phyloP scores from a whole-genome alignment of 2,329 filamentous ascomycete genomes.

The Fusarium sp. region DNA sequence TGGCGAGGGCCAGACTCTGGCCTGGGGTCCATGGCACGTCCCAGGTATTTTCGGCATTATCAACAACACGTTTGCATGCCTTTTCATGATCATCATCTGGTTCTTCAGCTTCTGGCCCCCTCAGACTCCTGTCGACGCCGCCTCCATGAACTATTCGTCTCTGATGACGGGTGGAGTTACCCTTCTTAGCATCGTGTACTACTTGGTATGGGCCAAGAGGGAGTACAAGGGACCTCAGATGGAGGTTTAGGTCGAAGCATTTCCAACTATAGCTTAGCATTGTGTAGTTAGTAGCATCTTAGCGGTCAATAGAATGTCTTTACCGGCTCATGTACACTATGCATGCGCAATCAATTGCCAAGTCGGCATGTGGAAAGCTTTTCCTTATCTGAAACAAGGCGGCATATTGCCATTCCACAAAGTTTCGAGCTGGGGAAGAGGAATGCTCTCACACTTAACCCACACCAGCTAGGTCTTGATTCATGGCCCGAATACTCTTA shows the following conservation, averaged over 20 bases:
- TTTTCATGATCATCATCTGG: conserved; percentile 65
- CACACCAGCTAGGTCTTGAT: not conserved
- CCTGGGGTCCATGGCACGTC: conserved; percentile 68
- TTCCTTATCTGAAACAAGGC: not conserved
- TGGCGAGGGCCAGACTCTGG: conserved; percentile 33
- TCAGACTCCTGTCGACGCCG: conserved; percentile 32
- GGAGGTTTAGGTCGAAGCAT: conserved; percentile 18
- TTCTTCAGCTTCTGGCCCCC: conserved; percentile 67
- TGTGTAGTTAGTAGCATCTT: not conserved
- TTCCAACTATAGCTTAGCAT: conserved; percentile 1
- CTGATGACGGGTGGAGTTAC: conserved; percentile 56
- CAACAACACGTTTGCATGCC: conserved; percentile 65
- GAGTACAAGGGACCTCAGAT: conserved; percentile 58
- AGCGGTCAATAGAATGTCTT: not conserved
- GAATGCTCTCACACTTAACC: not conserved
- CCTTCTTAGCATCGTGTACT: conserved; percentile 59
- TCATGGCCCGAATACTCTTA: not conserved
- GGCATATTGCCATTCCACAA: not conserved
- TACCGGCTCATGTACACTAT: not conserved
- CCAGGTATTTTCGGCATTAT: conserved; percentile 61
- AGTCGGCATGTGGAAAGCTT: not conserved
- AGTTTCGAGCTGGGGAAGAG: not conserved
- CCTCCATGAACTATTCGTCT: conserved; percentile 60
- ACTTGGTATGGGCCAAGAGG: conserved; percentile 54
- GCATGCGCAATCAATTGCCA: not conserved